Base-by-base conservation (phyloP, 345 rosid genomes). In the Carallia brachiata region DNA sequence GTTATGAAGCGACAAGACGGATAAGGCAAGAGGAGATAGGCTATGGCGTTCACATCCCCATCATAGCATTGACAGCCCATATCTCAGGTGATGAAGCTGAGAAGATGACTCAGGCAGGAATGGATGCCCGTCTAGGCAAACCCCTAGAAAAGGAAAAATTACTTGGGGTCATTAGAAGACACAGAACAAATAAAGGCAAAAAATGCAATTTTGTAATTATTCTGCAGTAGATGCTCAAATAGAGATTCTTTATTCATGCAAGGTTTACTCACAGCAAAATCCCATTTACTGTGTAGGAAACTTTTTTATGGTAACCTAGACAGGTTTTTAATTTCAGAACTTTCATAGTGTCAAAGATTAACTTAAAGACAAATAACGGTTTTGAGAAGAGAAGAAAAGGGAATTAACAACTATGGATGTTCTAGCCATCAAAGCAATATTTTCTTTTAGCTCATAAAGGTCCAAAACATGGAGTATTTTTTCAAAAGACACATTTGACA, bases 1-100 rank as follows among this genome's bases (percentile, higher is more conserved):
- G 76, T 3, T 71, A 61, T 50, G 80, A 77, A 66, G 76, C 80
- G 13, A 71, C 80, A 28, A 71, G 69, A 47, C 52, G 15, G 17
- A 77, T 77, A 44, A 62, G 76, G 55, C 36, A 27, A 59, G 73
- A 61, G 66, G 68, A 72, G 63, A 63, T 13, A 17, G 32, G n/a
- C 15, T 58, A 50, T 36, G 73, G 54, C 36, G 40, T 40, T 32
- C 72, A 36, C 19, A 71, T 71, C 7, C 76, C 72, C 15, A 67
- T 77, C 1, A 50, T 71, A 31, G 73, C 80, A 56, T 34, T 77
- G 30, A 52, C 80, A 56, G 76, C 72, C 10, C 65, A 71, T 47
- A 32, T 12, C 12, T 54, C 69, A 36, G 61, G 52, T n/a, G 69
- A 27, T 9, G 59, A 53, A 37, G 34, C 6, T 10, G 36, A 67